Evolutionary conservation across 2,329 filamentous ascomycete species (phyloP), one percentile per base, ranked within the genome.

Genomic region (Penicillium sp.): DNA sequence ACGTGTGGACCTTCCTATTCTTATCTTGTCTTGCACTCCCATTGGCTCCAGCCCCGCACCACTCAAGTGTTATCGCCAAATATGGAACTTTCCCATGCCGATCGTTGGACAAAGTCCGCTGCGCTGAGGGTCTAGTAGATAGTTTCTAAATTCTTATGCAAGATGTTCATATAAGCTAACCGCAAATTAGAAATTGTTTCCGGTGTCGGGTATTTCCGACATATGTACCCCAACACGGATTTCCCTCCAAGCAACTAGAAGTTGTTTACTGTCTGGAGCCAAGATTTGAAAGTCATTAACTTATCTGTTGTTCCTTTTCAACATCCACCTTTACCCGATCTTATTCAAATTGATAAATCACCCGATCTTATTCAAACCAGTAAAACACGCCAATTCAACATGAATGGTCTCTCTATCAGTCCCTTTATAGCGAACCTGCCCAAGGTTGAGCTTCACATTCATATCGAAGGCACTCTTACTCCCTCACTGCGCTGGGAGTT

Each of bases 401-500:
- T 66, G 63, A 64, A 67, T 43, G 61, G 61, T 19, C 58, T 66
- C 6, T 19, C 51, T 22, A 63, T 67, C 50, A 54, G 54, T 14
- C 56, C 76, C 14, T 76, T 76, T 56, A 72, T 77, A 37, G 56
- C 63, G 1, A 49, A 60, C 1, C 64, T 79, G 1, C 78, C 78
- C 6, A 80, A 80, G 53, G 73, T 79, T 24, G 78, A 80, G 60
- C 75, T 80, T 7, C 78, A 80, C 60, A 56, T 80, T 22, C 78
- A 80, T 63, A 77, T 80, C 49, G 79, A 80, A 68, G 78, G 78
- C 7, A 79, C 75, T 1, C 64, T 80, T n/a, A 73, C 69, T 1
- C 74, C 77, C 0, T 63, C 70, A 19, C 66, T 80, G 2, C 70
- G 73, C 51, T 80, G 76, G 77, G 71, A 72, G 27, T 68, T 80